Evolutionary conservation across 495 filamentous ascomycete genomes (phyloP).

Genomic region (Polyplosphaeria fusca): DNA sequence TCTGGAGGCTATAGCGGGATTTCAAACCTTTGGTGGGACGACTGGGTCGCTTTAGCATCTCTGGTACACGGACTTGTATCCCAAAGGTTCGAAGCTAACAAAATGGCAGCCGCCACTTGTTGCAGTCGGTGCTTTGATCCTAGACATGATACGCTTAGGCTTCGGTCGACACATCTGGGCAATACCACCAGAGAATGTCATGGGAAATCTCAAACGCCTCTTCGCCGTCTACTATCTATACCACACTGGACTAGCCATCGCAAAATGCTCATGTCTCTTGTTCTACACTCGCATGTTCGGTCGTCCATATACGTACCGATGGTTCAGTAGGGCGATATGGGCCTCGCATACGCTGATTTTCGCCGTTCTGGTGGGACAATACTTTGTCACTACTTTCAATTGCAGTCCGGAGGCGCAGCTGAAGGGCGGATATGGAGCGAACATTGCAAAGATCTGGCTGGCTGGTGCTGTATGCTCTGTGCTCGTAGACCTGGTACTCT

Average conservation of each 20-base stretch:
- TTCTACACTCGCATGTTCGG: constrained; percentile 7
- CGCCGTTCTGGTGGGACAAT: not conserved
- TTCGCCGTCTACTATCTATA: constrained; percentile 5
- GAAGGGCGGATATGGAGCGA: not conserved
- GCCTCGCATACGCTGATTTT: not conserved
- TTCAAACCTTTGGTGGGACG: not conserved
- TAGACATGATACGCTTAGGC: not conserved
- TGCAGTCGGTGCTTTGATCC: not conserved
- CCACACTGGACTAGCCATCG: not conserved
- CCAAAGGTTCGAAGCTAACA: not conserved
- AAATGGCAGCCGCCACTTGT: not conserved
- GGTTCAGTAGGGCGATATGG: constrained; percentile 1
- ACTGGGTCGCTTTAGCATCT: not conserved
- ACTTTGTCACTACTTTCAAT: not conserved
- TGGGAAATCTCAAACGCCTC: not conserved
- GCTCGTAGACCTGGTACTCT: constrained; percentile 4
- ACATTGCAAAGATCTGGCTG: constrained; percentile 2
- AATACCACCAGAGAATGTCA: not conserved
- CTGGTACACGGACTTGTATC: constrained; percentile 11
- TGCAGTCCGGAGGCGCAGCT: constrained; percentile 1
- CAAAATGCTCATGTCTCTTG: constrained; percentile 1
- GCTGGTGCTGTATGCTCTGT: not conserved
- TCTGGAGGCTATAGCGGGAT: not conserved
- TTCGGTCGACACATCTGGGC: constrained; percentile 8
- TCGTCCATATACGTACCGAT: not conserved